Evolutionary conservation across 805 yeast genomes (phyloP).

Genomic region (Starmerella floris): DNA sequence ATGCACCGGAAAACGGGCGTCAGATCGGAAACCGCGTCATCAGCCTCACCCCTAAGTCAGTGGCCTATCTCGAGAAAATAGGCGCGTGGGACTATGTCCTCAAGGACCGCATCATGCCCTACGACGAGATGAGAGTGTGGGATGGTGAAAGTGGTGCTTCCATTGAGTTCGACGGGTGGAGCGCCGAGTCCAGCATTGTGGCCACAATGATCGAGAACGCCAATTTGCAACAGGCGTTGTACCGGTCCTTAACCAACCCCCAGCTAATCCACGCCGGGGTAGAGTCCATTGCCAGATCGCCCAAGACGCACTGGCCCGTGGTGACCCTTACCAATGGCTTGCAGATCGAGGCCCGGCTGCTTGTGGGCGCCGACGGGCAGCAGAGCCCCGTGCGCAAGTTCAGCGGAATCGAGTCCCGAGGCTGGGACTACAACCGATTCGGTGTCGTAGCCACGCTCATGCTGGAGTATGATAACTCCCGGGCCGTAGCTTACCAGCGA

Average conservation of each 20-base stretch:
- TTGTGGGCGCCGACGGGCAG: slow-evolving; percentile 92
- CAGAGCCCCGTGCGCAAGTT: slow-evolving; percentile 81
- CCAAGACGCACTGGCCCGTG: slow-evolving; percentile 47
- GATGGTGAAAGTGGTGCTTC: slow-evolving; percentile 67
- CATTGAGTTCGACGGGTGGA: slow-evolving; percentile 55
- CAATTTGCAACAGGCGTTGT: slow-evolving; percentile 64
- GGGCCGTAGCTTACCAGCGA: slow-evolving; percentile 81
- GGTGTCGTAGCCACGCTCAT: slow-evolving; percentile 89
- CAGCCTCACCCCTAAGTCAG: slow-evolving; percentile 71
- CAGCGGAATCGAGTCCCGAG: slow-evolving; percentile 71
- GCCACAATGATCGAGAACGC: slow-evolving; percentile 84
- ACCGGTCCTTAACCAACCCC: slow-evolving; percentile 2
- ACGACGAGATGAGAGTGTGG: slow-evolving; percentile 71
- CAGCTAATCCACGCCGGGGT: slow-evolving; percentile 34
- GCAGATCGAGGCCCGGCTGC: slow-evolving; percentile 49
- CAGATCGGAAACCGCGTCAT: slow-evolving; percentile 66
- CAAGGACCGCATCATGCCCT: slow-evolving; percentile 60
- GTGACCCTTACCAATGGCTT: slow-evolving; percentile 57
- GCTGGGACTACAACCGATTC: slow-evolving; percentile 79
- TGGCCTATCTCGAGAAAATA: slow-evolving; percentile 48
- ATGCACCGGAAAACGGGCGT: slow-evolving; percentile 27
- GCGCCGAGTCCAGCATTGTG: slow-evolving; percentile 27
- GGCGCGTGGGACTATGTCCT: slow-evolving; percentile 66
- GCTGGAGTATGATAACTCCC: slow-evolving; percentile 55
- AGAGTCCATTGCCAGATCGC: slow-evolving; percentile 14